A percentile compares a stretch with the other conserved stretches of the same genome.
These are phyloP conservation scores for Linnemannia schmuckeri DNA, from an alignment of 192 early-diverging fungal genomes.

Conservation along the genomic window DNA sequence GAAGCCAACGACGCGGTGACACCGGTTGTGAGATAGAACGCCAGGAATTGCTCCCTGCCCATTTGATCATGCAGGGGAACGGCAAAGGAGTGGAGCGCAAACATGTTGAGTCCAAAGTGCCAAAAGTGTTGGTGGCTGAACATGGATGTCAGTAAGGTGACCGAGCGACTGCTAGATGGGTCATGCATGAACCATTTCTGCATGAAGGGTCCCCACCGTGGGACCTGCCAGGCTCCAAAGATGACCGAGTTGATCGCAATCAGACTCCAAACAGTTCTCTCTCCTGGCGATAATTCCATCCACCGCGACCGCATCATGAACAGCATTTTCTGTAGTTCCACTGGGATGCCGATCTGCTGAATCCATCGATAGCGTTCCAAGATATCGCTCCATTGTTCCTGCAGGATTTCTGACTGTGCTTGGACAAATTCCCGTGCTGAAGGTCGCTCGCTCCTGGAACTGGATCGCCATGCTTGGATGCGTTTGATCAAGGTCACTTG, in stretches of 20 bases:
- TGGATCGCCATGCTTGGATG: conserved; percentile 42
- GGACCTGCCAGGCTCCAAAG: conserved; percentile 82
- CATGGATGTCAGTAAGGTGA: conserved; percentile 83
- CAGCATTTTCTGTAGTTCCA: conserved; percentile 46
- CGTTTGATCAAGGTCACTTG: conserved; percentile 44
- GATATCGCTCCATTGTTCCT: conserved; percentile 35
- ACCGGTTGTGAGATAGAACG: conserved; percentile 83
- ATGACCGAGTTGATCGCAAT: conserved; percentile 82
- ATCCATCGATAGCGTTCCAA: conserved; percentile 40
- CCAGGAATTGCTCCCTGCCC: conserved; percentile 78
- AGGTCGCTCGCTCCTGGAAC: conserved; percentile 25
- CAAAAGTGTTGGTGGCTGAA: conserved; percentile 82
- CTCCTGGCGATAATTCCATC: conserved; percentile 51
- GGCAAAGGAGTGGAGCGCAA: conserved; percentile 81
- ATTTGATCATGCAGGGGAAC: conserved; percentile 61
- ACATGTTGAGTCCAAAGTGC: conserved; percentile 88
- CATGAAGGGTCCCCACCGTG: conserved; percentile 77
- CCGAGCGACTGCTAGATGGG: conserved; percentile 71
- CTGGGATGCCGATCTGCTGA: conserved; percentile 50
- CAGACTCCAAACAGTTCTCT: conserved; percentile 61
- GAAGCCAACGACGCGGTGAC: conserved; percentile 74
- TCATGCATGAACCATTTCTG: conserved; percentile 82
- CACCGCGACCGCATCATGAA: conserved; percentile 32
- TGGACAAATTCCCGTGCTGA: conserved; percentile 38
- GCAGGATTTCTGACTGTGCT: conserved; percentile 30